Percentiles rank a stretch among this genome's conserved stretches.
phyloP scores from a whole-genome alignment of 768 basidiomycete species.

The Boletus rubroflammeus region DNA sequence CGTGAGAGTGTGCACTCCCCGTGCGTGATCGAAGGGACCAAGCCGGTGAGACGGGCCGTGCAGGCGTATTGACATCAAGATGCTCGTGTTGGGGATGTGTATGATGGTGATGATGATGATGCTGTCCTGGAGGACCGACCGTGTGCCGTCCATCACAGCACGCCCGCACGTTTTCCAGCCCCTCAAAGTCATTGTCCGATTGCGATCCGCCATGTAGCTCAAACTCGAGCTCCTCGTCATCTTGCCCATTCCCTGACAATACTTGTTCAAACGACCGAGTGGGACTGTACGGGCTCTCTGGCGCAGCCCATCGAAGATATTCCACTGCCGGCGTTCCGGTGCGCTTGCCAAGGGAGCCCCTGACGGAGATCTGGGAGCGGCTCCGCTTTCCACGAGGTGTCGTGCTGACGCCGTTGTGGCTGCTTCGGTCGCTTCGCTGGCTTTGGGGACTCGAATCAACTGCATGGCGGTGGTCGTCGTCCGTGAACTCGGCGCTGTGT shows the following conservation, averaged over 20 bases:
- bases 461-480: constrained; percentile 49
- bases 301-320: constrained; percentile 76
- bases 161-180: constrained; percentile 91
- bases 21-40: constrained; percentile 84
- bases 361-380: constrained; percentile 69
- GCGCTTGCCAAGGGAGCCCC: constrained; percentile 77
- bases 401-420: constrained; percentile 58
- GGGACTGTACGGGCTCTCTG: constrained; percentile 77
- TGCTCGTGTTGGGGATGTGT: constrained; percentile 52
- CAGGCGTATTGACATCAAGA: constrained; percentile 45
- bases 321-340: constrained; percentile 90
- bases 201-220: constrained; percentile 73
- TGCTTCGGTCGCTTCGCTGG: constrained; percentile 65
- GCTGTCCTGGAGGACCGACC: constrained; percentile 62
- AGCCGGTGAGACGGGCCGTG: constrained; percentile 72
- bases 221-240: constrained; percentile 72
- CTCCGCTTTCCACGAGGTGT: constrained; percentile 77
- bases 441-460: constrained; percentile 65
- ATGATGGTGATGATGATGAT: constrained; percentile 57
- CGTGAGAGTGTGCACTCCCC: constrained; percentile 70
- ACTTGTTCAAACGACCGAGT: constrained; percentile 64
- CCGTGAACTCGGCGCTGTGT: constrained; percentile 39
- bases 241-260: constrained; percentile 28
- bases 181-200: constrained; percentile 83
- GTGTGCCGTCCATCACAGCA: constrained; percentile 88